These are phyloP conservation scores for Colletotrichum kahawae DNA, from an alignment of 2,329 filamentous ascomycete species.

Conservation along the genomic window DNA sequence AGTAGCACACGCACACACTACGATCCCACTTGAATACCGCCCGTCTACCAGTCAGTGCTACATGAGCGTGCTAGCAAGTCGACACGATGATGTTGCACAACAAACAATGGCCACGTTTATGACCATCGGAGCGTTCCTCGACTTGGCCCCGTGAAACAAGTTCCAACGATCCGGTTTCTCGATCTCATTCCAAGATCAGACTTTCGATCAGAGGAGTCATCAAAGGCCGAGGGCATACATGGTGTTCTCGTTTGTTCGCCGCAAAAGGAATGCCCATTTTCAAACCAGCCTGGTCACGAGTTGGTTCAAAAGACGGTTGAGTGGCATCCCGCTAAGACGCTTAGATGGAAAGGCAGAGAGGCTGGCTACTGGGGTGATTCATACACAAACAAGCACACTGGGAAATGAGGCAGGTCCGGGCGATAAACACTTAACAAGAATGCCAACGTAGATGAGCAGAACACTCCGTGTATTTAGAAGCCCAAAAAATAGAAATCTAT, in stretches of 20 bases:
- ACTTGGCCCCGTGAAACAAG: not conserved
- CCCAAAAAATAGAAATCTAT: not conserved
- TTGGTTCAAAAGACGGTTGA: not conserved
- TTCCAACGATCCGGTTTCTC: not conserved
- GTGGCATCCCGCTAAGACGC: not conserved
- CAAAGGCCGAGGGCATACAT: not conserved
- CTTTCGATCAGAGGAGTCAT: not conserved
- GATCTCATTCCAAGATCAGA: not conserved
- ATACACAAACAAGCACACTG: not conserved
- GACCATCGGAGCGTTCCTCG: not conserved
- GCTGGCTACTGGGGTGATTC: not conserved
- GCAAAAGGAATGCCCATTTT: not conserved
- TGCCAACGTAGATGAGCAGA: not conserved
- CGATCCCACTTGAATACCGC: not conserved
- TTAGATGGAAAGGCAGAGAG: not conserved
- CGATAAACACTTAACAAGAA: not conserved
- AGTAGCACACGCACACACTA: not conserved
- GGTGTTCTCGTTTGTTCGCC: not conserved
- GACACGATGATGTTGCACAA: not conserved
- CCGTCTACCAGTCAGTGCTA: not conserved
- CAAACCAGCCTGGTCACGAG: not conserved
- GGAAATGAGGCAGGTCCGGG: not conserved
- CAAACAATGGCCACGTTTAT: not conserved
- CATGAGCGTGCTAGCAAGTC: not conserved
- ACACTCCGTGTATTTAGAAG: not conserved